A percentile compares a stretch with the other conserved stretches of the same genome.
Evolutionary conservation across 1,284 basidiomycete genomes (phyloP).

Genomic region (Phellinidium pouzarii): DNA sequence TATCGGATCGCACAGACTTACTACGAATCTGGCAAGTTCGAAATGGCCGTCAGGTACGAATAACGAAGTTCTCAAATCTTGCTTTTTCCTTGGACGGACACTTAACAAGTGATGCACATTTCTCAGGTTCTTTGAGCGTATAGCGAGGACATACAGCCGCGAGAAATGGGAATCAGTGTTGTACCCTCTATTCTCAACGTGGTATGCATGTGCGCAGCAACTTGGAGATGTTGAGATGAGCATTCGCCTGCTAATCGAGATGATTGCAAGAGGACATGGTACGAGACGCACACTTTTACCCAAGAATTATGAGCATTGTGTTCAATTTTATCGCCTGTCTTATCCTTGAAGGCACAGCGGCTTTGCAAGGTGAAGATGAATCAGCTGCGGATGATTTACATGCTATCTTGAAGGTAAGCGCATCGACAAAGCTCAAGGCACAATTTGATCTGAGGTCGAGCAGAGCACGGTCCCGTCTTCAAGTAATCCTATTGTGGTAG

Average conservation of each 20-base stretch:
- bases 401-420: slow-evolving; percentile 57
- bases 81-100: background rate
- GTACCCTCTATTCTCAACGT: slow-evolving; percentile 61
- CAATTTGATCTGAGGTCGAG: slow-evolving; percentile 8
- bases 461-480: slow-evolving; percentile 64
- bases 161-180: slow-evolving; percentile 75
- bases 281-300: background rate
- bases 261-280: slow-evolving; percentile 49
- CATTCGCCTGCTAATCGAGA: slow-evolving; percentile 69
- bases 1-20: slow-evolving; percentile 83
- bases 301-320: slow-evolving; percentile 5
- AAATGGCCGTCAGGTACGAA: slow-evolving; percentile 75
- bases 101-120: background rate
- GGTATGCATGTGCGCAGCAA: slow-evolving; percentile 75
- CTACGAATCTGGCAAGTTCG: slow-evolving; percentile 67
- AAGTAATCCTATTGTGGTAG: slow-evolving; percentile 51
- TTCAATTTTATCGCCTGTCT: background rate
- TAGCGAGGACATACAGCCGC: slow-evolving; percentile 67
- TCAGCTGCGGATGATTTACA: slow-evolving; percentile 59
- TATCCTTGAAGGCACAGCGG: slow-evolving; percentile 25
- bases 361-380: slow-evolving; percentile 29
- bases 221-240: slow-evolving; percentile 71
- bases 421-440: background rate
- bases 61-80: slow-evolving; percentile 2
- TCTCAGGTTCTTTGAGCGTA: slow-evolving; percentile 82